Evolutionary conservation across 2,329 filamentous ascomycete genomes (phyloP).

Genomic region (Fonsecaea monophora): DNA sequence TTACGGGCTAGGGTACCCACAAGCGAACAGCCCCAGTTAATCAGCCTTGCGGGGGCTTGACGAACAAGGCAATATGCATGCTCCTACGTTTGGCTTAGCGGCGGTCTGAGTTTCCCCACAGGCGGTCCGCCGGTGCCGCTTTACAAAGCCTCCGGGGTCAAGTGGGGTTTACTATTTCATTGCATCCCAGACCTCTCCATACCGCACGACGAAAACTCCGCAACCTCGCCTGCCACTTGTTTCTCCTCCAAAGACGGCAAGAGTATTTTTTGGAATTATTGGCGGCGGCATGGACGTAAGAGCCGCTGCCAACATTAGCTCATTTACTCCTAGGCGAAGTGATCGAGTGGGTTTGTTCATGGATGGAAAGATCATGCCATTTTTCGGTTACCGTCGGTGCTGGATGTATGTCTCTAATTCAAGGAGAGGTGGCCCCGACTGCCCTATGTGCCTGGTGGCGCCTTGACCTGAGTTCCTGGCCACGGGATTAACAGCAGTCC

Average conservation of each 20-base stretch:
- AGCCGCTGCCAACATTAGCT: too few species aligned
- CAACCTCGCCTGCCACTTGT: neutral
- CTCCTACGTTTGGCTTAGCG: neutral
- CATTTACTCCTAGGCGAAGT: too few species aligned
- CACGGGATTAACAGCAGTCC: too few species aligned
- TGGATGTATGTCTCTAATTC: too few species aligned
- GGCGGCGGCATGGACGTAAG: neutral
- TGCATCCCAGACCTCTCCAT: neutral
- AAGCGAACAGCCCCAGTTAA: neutral
- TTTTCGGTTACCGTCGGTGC: too few species aligned
- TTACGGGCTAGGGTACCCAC: neutral
- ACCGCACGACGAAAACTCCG: neutral
- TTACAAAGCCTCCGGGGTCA: neutral
- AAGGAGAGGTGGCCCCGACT: too few species aligned
- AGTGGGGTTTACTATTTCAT: neutral
- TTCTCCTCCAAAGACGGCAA: neutral
- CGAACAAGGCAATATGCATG: neutral
- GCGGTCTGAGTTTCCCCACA: neutral
- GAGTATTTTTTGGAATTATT: neutral
- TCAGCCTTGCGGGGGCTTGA: neutral
- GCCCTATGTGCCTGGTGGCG: too few species aligned
- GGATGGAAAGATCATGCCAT: too few species aligned
- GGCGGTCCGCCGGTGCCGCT: conserved; percentile 2
- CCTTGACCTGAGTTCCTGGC: too few species aligned
- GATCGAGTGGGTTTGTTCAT: too few species aligned